Evolutionary conservation across 1,284 basidiomycete genomes (phyloP).

Genomic region (Microbotryum silenes-acaulis): DNA sequence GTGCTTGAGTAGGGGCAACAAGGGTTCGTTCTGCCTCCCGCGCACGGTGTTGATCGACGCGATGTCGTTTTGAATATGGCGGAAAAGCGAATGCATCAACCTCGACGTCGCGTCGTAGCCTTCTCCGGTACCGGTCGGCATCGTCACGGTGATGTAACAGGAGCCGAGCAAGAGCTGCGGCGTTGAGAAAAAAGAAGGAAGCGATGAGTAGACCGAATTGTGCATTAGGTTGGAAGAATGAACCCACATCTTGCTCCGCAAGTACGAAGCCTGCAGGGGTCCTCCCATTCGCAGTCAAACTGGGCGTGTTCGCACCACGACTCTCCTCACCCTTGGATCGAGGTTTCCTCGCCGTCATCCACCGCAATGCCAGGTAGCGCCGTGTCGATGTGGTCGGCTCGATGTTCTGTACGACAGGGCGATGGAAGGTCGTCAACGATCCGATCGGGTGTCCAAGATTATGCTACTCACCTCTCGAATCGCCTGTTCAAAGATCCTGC

Average conservation of each 20-base stretch:
- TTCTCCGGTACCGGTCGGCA: slow-evolving; percentile 26
- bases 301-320: not conserved
- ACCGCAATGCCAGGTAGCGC: not conserved
- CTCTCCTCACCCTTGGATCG: not conserved
- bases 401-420: slow-evolving; percentile 2
- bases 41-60: slow-evolving; percentile 6
- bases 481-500: slow-evolving; percentile 18
- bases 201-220: not conserved
- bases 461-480: not conserved
- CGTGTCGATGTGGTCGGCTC: not conserved
- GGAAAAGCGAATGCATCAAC: slow-evolving; percentile 19
- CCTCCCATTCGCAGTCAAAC: slow-evolving; percentile 11
- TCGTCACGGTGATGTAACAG: slow-evolving; percentile 11
- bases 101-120: slow-evolving; percentile 21
- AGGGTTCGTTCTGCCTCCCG: not conserved
- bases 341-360: slow-evolving; percentile 4
- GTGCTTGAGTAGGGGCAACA: slow-evolving; percentile 6
- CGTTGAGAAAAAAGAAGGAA: not conserved
- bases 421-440: too few species aligned
- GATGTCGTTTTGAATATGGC: slow-evolving; percentile 11
- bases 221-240: too few species aligned
- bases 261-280: slow-evolving; percentile 16
- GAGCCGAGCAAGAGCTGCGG: slow-evolving; percentile 11
- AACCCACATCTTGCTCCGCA: slow-evolving; percentile 23
- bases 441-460: too few species aligned